Percentiles rank a stretch among this genome's conserved stretches.
These are phyloP conservation scores for Graphiopsis chlorocephala DNA, from an alignment of 2,329 filamentous ascomycete species.

Conservation along the genomic window DNA sequence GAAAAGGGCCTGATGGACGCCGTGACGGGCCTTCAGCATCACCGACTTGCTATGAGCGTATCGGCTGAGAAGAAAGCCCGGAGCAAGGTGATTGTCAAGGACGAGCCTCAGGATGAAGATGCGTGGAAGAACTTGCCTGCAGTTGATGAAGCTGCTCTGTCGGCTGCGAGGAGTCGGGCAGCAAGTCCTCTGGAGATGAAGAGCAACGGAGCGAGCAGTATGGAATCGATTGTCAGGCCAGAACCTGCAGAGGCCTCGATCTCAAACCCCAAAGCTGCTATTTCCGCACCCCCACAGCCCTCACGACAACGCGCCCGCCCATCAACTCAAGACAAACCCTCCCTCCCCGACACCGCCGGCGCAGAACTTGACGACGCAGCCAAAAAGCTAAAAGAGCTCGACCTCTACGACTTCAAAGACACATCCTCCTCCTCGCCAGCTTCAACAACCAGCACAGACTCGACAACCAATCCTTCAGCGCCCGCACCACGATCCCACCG, in stretches of 20 bases:
- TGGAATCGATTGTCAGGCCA: not conserved
- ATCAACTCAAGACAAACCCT: not conserved
- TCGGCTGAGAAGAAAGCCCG: slow-evolving; percentile 18
- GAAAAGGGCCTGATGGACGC: slow-evolving; percentile 48
- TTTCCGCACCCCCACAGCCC: not conserved
- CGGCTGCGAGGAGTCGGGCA: not conserved
- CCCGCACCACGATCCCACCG: slow-evolving; percentile 16
- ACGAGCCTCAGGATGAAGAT: slow-evolving; percentile 25
- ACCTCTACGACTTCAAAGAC: slow-evolving; percentile 36
- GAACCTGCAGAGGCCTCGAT: not conserved
- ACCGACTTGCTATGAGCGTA: slow-evolving; percentile 28
- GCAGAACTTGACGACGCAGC: slow-evolving; percentile 22
- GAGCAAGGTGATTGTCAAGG: slow-evolving; percentile 26
- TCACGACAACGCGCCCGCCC: not conserved
- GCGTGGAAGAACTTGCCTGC: slow-evolving; percentile 23
- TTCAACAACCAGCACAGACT: not conserved
- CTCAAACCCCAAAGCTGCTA: not conserved
- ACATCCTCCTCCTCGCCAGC: slow-evolving; percentile 24
- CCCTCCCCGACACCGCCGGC: not conserved
- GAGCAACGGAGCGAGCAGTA: not conserved
- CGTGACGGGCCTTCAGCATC: slow-evolving; percentile 35
- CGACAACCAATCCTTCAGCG: not conserved
- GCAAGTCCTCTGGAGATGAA: slow-evolving; percentile 2
- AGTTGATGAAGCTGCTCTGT: not conserved
- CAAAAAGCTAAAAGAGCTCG: slow-evolving; percentile 30